phyloP scores from a whole-genome alignment of 2,329 filamentous ascomycete species.

The Phaeosphaeriaceae sp. region DNA sequence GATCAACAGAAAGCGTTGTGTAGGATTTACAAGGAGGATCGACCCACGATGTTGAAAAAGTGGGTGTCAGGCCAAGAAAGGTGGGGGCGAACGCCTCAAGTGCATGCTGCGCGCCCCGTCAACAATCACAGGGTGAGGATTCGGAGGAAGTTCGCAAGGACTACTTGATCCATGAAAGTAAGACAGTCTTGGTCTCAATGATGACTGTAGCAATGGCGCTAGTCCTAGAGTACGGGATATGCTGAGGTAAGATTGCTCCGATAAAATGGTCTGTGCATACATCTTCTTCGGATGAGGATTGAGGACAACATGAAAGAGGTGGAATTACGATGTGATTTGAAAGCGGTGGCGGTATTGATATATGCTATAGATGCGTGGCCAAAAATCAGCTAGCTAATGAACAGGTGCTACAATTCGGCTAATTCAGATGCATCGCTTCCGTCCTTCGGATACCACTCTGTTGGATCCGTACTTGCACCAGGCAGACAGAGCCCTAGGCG shows the following conservation, averaged over 20 bases:
- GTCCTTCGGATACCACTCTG: constrained; percentile 64
- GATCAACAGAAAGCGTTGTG: neutral
- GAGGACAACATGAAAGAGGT: neutral
- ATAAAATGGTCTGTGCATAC: neutral
- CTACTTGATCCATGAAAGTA: neutral
- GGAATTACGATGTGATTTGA: neutral
- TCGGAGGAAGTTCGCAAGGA: neutral
- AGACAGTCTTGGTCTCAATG: too few species aligned
- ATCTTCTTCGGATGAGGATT: neutral
- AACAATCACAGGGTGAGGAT: neutral
- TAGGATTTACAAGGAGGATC: neutral
- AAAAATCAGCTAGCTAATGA: neutral
- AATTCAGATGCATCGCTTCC: constrained; percentile 22
- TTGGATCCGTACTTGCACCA: constrained; percentile 71
- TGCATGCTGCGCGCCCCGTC: constrained; percentile 1
- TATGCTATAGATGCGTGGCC: neutral
- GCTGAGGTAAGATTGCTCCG: neutral
- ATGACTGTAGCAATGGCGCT: neutral
- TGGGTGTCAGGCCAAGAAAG: neutral
- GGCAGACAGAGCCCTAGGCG: constrained; percentile 85
- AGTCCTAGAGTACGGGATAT: neutral
- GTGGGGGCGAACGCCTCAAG: neutral
- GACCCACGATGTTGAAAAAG: neutral
- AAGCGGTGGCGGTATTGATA: too few species aligned
- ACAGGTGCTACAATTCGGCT: neutral